phyloP scores from a whole-genome alignment of 495 filamentous ascomycete genomes.

The Talaromyces borbonicus region DNA sequence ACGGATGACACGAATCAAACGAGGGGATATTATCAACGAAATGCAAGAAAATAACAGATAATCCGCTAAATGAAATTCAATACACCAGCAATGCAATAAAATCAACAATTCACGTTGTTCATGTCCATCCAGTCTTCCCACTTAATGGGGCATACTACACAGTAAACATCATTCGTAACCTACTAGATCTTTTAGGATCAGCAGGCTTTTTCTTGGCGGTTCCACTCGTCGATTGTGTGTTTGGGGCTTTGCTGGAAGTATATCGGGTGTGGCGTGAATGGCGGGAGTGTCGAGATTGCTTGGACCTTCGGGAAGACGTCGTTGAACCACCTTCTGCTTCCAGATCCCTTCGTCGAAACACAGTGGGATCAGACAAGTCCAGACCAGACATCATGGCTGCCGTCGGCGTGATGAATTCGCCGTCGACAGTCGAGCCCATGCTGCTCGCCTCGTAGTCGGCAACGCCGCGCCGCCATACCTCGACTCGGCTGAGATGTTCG shows the following conservation, averaged over 20 bases:
- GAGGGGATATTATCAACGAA: too few species aligned
- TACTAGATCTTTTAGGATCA: constrained; percentile 31
- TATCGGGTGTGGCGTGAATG: neutral
- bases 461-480: constrained; percentile 80
- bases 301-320: constrained; percentile 29
- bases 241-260: neutral
- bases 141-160: constrained; percentile 28
- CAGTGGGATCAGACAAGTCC: constrained; percentile 31
- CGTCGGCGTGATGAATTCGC: constrained; percentile 75
- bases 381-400: constrained; percentile 54
- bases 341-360: constrained; percentile 31
- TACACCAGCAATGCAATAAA: too few species aligned
- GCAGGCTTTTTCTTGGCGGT: constrained; percentile 19
- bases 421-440: constrained; percentile 61
- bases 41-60: too few species aligned
- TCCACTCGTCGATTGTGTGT: neutral
- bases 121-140: neutral
- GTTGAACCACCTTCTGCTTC: constrained; percentile 23
- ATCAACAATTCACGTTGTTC: too few species aligned
- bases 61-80: too few species aligned
- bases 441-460: constrained; percentile 53
- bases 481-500: constrained; percentile 54
- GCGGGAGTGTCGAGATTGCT: constrained; percentile 20
- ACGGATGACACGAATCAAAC: too few species aligned
- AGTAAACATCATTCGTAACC: constrained; percentile 36